Evolutionary conservation across 345 rosid species (phyloP), one percentile per base, ranked within the genome.

Genomic region (Crucihimalaya himalaica): DNA sequence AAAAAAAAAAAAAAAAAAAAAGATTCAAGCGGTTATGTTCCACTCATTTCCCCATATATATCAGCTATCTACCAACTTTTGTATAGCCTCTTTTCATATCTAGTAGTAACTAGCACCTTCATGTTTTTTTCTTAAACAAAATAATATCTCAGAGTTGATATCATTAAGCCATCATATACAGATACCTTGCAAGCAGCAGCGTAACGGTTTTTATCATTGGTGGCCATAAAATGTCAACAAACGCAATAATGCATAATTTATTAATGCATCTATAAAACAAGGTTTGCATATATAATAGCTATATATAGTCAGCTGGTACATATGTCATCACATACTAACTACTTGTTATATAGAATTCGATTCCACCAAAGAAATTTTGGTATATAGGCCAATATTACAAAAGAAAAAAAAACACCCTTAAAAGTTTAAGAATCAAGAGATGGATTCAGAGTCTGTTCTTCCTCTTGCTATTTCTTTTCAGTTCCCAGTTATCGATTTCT

Each of bases 361-460:
- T 50, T 34, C 59, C 35, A 23, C 3, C 42, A 23, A 66, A 66
- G 2, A 0, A 29, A 8, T 0, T 0, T 64, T 35, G 21, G 34
- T 19, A 34, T 34, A 9, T 34, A 9, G 37, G 37, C 37, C 37
- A 9, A 8, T 34, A 8, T 34, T 2, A 34, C 37, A 34, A 34
- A 34, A 34, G 37, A 18, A 54, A 27, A 42, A 47, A 43, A 34
- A 21, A 45, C 14, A 14, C 35, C 4, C 21, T 13, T n/a, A 53
- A 42, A 42, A 5, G 15, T 52, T 21, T 31, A 27, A 57, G 25
- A 58, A 67, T 63, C 59, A 64, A 73, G 52, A 45, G 51, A 75
- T 75, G 79, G 68, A 42, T 68, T 60, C 39, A 34, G 20, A 68
- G 56, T 68, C 74, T 67, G 8, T 50, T 59, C 68, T 6, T 66